Evolutionary conservation across 2,329 filamentous ascomycete genomes (phyloP).

Genomic region (Trichoderma sp.): DNA sequence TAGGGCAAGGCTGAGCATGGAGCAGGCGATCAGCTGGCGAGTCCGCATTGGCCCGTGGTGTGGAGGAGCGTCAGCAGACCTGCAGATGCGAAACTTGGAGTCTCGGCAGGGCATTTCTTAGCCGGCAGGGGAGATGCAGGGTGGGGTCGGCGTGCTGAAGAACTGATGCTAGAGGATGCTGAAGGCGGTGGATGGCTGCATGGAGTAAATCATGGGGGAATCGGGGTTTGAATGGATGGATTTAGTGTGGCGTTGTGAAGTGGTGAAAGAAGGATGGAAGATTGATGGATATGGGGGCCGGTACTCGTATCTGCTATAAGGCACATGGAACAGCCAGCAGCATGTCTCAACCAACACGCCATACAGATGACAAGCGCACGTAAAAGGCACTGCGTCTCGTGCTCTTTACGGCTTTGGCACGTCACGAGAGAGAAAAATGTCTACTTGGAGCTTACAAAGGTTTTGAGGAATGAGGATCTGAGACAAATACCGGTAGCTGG

Average conservation of each 20-base stretch:
- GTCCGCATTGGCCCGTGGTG: constrained; percentile 14
- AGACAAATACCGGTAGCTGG: background rate
- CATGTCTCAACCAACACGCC: background rate
- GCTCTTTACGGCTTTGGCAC: background rate
- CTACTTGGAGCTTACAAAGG: background rate
- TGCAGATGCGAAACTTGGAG: constrained; percentile 16
- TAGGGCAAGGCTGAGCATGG: constrained; percentile 24
- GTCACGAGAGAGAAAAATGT: background rate
- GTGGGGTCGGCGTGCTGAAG: background rate
- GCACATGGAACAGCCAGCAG: background rate
- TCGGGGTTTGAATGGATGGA: background rate
- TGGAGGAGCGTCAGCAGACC: constrained; percentile 28
- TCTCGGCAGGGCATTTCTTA: constrained; percentile 18
- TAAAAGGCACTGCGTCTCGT: constrained; percentile 17
- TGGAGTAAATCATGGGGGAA: background rate
- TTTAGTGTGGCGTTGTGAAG: no score
- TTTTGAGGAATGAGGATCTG: background rate
- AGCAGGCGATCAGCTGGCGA: constrained; percentile 23
- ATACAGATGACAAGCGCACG: background rate
- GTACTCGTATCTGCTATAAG: background rate
- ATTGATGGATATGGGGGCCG: background rate
- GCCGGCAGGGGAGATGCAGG: background rate
- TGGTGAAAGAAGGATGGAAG: background rate
- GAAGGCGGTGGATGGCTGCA: background rate
- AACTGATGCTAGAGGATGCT: background rate